Evolutionary conservation across 2,329 filamentous ascomycete genomes (phyloP).

Genomic region (Talaromyces atroroseus): DNA sequence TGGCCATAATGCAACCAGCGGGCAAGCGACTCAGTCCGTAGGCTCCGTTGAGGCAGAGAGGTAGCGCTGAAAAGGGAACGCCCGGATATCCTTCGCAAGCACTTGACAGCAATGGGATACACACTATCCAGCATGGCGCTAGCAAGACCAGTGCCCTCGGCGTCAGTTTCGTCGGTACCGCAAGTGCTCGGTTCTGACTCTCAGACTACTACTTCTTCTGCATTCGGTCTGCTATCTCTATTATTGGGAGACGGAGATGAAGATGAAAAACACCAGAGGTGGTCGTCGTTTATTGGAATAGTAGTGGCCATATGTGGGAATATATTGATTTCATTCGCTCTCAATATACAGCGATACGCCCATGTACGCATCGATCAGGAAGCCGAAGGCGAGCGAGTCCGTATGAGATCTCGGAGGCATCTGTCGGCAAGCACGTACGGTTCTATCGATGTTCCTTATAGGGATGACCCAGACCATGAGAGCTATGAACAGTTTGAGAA

Average conservation of each 20-base stretch:
- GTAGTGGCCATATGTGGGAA: slow-evolving; percentile 89
- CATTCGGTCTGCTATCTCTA: slow-evolving; percentile 15
- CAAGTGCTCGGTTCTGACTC: neutral
- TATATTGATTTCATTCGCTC: slow-evolving; percentile 84
- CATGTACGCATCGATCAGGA: slow-evolving; percentile 78
- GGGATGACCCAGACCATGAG: slow-evolving; percentile 13
- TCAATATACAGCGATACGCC: slow-evolving; percentile 95
- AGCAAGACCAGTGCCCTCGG: neutral
- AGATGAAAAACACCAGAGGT: slow-evolving; percentile 36
- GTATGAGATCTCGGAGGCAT: slow-evolving; percentile 39
- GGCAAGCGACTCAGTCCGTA: neutral
- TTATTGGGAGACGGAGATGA: slow-evolving; percentile 14
- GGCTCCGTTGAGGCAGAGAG: neutral
- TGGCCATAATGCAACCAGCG: slow-evolving; percentile 4
- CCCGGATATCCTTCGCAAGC: neutral
- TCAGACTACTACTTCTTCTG: slow-evolving; percentile 19
- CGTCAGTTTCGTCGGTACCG: neutral
- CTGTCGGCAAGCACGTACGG: slow-evolving; percentile 37
- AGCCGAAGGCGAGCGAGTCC: slow-evolving; percentile 50
- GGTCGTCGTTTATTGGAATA: slow-evolving; percentile 94
- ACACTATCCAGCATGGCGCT: slow-evolving; percentile 1
- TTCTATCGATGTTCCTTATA: slow-evolving; percentile 26
- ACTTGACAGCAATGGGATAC: neutral
- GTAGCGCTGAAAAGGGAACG: neutral
- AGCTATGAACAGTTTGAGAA: neutral